phyloP scores from a whole-genome alignment of 306 rosid species.

The Styphnolobium japonicum region DNA sequence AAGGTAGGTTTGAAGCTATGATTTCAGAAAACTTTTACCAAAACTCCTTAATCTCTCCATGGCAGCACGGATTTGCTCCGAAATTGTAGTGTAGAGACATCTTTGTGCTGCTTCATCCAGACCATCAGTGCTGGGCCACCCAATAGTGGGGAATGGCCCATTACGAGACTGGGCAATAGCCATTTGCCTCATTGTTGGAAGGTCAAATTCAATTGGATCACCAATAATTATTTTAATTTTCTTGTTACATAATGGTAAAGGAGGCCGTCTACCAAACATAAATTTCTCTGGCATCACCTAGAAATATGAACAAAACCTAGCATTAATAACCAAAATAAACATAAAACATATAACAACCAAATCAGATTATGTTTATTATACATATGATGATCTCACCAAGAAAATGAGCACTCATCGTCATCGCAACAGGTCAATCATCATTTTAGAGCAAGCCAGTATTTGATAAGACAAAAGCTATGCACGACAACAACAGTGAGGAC shows the following conservation, averaged over 20 bases:
- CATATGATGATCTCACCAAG: not conserved
- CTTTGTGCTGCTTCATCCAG: slow-evolving; percentile 81
- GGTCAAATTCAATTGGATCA: slow-evolving; percentile 75
- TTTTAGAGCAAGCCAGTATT: not conserved
- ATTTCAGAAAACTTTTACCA: slow-evolving; percentile 32
- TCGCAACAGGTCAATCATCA: not conserved
- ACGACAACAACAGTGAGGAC: not conserved
- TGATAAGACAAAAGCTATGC: slow-evolving; percentile 3
- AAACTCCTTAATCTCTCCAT: slow-evolving; percentile 66
- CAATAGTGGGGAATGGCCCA: slow-evolving; percentile 41
- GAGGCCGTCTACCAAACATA: slow-evolving; percentile 73
- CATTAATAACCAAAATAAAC: slow-evolving; percentile 31
- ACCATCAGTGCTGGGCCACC: slow-evolving; percentile 62
- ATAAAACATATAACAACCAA: not conserved
- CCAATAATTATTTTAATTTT: slow-evolving; percentile 66
- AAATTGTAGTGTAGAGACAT: slow-evolving; percentile 61
- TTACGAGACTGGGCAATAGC: slow-evolving; percentile 53
- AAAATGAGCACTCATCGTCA: not conserved
- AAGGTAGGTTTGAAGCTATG: slow-evolving; percentile 8
- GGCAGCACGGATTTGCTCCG: slow-evolving; percentile 59
- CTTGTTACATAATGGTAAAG: slow-evolving; percentile 70
- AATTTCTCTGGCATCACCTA: slow-evolving; percentile 91
- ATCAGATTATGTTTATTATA: slow-evolving; percentile 1
- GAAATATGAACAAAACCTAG: slow-evolving; percentile 24
- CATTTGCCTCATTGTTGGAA: slow-evolving; percentile 57